These are phyloP conservation scores for Trifolium dubium DNA, from an alignment of 306 rosid genomes.

Conservation along the genomic window DNA sequence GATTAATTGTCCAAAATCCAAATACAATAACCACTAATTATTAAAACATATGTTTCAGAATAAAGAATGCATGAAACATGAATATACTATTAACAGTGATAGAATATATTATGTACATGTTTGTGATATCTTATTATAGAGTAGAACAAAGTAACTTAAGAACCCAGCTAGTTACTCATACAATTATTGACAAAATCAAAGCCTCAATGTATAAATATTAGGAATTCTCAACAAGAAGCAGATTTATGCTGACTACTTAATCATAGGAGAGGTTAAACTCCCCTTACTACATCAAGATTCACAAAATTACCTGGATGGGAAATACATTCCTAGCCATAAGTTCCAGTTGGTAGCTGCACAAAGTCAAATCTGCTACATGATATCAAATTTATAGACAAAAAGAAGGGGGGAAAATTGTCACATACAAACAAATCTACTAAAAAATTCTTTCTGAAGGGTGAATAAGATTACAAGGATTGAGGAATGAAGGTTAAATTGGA, in stretches of 20 bases:
- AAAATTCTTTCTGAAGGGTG: conserved; percentile 10
- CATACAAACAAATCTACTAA: neutral
- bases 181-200: conserved; percentile 6
- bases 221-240: conserved; percentile 22
- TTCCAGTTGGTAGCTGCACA: conserved; percentile 17
- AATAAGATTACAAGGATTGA: neutral
- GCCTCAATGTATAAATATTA: conserved; percentile 1
- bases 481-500: conserved; percentile 15
- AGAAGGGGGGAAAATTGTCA: neutral
- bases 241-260: conserved; percentile 1
- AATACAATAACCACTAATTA: neutral
- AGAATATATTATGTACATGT: conserved; percentile 30
- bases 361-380: conserved; percentile 9
- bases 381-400: conserved; percentile 23
- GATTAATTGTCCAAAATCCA: neutral
- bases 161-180: no score
- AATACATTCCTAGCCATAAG: conserved; percentile 8
- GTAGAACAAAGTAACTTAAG: neutral
- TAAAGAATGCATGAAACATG: conserved; percentile 1
- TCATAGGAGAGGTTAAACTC: conserved; percentile 21
- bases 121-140: conserved; percentile 1
- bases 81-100: conserved; percentile 4
- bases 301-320: neutral
- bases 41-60: neutral
- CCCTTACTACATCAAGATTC: conserved; percentile 9